Conservation (phyloP, 2,329 filamentous ascomycete genomes). For the Ambrosiella xylebori region DNA sequence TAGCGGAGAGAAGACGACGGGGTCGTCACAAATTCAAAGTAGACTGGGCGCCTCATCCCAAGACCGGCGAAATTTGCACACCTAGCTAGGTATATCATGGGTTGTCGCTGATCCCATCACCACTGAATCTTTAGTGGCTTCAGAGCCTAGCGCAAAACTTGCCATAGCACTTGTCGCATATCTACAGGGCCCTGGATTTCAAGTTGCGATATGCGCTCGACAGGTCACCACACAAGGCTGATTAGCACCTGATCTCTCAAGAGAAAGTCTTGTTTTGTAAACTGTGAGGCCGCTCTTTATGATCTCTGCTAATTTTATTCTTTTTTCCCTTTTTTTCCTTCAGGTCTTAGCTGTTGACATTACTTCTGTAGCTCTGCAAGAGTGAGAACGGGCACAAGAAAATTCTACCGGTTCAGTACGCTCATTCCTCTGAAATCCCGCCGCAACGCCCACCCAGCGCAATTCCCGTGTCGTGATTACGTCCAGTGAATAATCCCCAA, state of each 20-base stretch:
- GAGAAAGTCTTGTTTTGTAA: background rate
- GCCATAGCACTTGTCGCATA: constrained; percentile 9
- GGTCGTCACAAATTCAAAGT: constrained; percentile 10
- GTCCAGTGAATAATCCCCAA: background rate
- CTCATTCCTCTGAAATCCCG: background rate
- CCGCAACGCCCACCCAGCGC: background rate
- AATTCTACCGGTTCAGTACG: background rate
- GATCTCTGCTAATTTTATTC: background rate
- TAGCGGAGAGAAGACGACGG: constrained; percentile 3
- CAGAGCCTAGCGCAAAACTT: constrained; percentile 1
- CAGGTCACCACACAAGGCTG: background rate
- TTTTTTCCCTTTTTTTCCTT: background rate
- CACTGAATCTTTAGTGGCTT: background rate
- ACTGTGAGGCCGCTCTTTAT: background rate
- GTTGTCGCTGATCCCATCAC: background rate
- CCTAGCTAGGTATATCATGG: constrained; percentile 10
- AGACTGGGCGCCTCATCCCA: constrained; percentile 11
- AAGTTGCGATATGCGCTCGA: background rate
- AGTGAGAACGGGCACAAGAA: constrained; percentile 2
- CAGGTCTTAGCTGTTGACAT: constrained; percentile 1
- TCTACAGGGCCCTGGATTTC: background rate
- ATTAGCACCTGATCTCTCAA: background rate
- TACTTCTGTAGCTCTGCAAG: constrained; percentile 2
- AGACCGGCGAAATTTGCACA: constrained; percentile 9
- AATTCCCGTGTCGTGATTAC: constrained; percentile 5